A percentile compares a stretch with the other conserved stretches of the same genome.
phyloP scores from a whole-genome alignment of 495 filamentous ascomycete genomes.

The Penicillium lividum region DNA sequence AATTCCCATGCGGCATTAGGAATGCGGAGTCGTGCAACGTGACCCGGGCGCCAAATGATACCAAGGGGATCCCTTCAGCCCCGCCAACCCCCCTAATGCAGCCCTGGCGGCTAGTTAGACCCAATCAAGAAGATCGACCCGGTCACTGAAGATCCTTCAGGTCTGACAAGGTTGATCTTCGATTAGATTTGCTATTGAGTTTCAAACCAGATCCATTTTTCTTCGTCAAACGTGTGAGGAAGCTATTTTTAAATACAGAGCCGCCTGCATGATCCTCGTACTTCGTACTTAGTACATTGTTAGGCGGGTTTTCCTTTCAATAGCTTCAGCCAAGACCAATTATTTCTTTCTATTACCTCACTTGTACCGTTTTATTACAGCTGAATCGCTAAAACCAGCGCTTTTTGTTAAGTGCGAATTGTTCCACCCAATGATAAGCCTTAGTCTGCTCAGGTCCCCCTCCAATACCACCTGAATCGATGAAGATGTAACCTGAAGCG shows the following conservation, averaged over 20 bases:
- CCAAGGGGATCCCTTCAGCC: conserved; percentile 7
- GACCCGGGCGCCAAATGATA: conserved; percentile 20
- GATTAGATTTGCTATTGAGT: conserved; percentile 23
- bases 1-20: conserved; percentile 21
- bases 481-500: conserved; percentile 23
- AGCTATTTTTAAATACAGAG: conserved; percentile 6
- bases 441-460: neutral
- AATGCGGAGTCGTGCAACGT: conserved; percentile 17
- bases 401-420: neutral
- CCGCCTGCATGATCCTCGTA: neutral
- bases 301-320: neutral
- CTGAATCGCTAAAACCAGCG: neutral
- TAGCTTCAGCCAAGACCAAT: conserved; percentile 14
- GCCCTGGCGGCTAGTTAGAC: conserved; percentile 23
- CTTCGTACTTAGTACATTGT: neutral
- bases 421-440: neutral
- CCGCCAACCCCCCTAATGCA: conserved; percentile 3
- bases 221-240: neutral
- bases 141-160: conserved; percentile 24
- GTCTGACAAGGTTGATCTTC: conserved; percentile 1
- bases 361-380: neutral
- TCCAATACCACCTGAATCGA: conserved; percentile 14
- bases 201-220: conserved; percentile 14
- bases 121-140: conserved; percentile 11
- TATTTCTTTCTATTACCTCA: conserved; percentile 12